phyloP scores from a whole-genome alignment of 352 stramenopile species.

The Elongisporangium prolatum region DNA sequence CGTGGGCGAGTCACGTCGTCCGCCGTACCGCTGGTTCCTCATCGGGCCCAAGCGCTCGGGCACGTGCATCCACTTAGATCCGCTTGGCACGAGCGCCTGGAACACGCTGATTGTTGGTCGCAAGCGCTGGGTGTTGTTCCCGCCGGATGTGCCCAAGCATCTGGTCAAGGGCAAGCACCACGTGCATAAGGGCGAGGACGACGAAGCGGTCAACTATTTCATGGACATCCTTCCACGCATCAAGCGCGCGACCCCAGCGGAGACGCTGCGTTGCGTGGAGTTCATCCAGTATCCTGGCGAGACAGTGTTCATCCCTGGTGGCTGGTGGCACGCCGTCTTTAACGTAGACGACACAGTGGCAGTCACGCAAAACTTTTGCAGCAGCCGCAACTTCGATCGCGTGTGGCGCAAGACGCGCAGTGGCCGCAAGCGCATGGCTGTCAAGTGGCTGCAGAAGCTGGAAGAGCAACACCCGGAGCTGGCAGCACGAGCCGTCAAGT shows the following conservation, averaged over 20 bases:
- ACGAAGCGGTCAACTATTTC: conserved; percentile 92
- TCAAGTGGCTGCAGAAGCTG: conserved; percentile 90
- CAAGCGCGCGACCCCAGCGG: conserved; percentile 58
- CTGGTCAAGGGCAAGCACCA: conserved; percentile 80
- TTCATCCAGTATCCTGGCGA: conserved; percentile 89
- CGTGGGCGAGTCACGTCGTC: conserved; percentile 78
- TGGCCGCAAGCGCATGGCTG: conserved; percentile 93
- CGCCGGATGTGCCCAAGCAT: conserved; percentile 75
- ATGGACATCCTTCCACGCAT: conserved; percentile 90
- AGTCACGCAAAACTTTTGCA: conserved; percentile 94
- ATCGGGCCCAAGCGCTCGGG: conserved; percentile 90
- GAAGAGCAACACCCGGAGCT: conserved; percentile 80
- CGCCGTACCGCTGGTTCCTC: conserved; percentile 96
- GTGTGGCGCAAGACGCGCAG: conserved; percentile 88
- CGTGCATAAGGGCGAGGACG: conserved; percentile 85
- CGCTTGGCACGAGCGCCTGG: conserved; percentile 95
- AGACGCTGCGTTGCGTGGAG: conserved; percentile 75
- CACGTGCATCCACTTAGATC: conserved; percentile 94
- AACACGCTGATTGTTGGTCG: conserved; percentile 93
- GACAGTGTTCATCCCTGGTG: conserved; percentile 89
- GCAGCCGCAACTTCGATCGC: conserved; percentile 79
- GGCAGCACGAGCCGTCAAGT: conserved; percentile 56
- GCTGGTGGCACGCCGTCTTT: conserved; percentile 93
- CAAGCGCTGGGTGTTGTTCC: conserved; percentile 98
- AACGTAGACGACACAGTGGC: conserved; percentile 91